Percentiles rank a stretch among this genome's conserved stretches.
Evolutionary conservation across 208 protist species (phyloP).

Genomic region (Acanthamoeba culbertsoni): DNA sequence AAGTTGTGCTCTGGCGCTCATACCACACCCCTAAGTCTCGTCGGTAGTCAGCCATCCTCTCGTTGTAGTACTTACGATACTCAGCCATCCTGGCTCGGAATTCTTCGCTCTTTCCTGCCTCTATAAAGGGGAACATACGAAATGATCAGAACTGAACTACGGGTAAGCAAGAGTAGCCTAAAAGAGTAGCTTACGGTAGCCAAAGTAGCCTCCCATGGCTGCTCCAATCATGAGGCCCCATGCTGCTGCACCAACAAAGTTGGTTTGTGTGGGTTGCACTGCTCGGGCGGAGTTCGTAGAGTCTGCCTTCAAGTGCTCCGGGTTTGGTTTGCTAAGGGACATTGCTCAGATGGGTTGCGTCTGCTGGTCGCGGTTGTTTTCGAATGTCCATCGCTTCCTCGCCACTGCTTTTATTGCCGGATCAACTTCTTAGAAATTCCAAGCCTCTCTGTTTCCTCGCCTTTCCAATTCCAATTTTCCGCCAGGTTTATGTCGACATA

Average conservation of each 20-base stretch:
- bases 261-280: not conserved
- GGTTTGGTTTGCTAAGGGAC: not conserved
- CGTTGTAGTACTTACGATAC: not conserved
- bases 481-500: too few relatives aligned
- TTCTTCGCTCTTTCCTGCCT: not conserved
- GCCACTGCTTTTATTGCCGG: too few relatives aligned
- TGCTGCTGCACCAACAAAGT: not conserved
- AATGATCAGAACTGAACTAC: not conserved
- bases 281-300: not conserved
- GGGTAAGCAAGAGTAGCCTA: not conserved
- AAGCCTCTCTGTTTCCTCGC: too few relatives aligned
- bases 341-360: too few relatives aligned
- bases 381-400: too few relatives aligned
- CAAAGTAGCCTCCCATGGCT: not conserved
- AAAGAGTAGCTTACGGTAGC: not conserved
- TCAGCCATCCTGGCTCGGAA: not conserved
- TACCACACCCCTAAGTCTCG: not conserved
- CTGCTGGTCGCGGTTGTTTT: too few relatives aligned
- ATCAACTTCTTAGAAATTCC: too few relatives aligned
- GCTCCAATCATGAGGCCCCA: not conserved
- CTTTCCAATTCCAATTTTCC: too few relatives aligned
- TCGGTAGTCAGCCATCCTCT: not conserved
- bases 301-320: not conserved
- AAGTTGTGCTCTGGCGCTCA: not conserved
- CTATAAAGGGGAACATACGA: not conserved